Evolutionary conservation across 2,329 filamentous ascomycete species (phyloP).

Genomic region (Fusarium sororula): DNA sequence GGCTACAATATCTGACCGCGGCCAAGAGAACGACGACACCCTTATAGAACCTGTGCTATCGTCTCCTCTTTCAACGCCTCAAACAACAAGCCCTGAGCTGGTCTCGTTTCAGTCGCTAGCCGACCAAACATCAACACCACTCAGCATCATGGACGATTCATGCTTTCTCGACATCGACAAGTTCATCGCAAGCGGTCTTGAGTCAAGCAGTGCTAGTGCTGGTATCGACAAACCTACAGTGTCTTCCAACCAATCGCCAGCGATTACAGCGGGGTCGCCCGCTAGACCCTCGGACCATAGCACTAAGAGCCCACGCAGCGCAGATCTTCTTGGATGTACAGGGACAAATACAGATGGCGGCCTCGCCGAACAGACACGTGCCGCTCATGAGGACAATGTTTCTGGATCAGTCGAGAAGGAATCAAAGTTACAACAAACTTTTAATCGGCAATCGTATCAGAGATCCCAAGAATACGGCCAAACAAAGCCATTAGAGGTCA

Average conservation of each 20-base stretch:
- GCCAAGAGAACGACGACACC: slow-evolving; percentile 34
- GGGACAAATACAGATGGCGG: slow-evolving; percentile 23
- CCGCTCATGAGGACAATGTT: slow-evolving; percentile 19
- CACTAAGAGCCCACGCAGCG: slow-evolving; percentile 16
- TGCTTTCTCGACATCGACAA: slow-evolving; percentile 24
- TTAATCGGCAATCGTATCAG: not conserved
- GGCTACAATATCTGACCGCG: not conserved
- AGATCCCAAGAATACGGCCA: not conserved
- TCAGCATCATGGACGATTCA: slow-evolving; percentile 44
- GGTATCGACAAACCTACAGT: slow-evolving; percentile 30
- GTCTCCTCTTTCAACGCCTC: slow-evolving; percentile 38
- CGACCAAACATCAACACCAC: slow-evolving; percentile 43
- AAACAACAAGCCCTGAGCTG: slow-evolving; percentile 42
- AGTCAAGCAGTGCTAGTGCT: slow-evolving; percentile 23
- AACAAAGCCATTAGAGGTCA: not conserved
- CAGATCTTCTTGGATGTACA: slow-evolving; percentile 27
- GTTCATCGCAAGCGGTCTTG: slow-evolving; percentile 16
- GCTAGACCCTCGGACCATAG: slow-evolving; percentile 17
- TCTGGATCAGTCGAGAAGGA: slow-evolving; percentile 7
- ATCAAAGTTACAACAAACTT: not conserved
- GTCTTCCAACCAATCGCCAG: slow-evolving; percentile 28
- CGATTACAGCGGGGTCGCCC: slow-evolving; percentile 17
- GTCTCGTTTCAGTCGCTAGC: slow-evolving; percentile 43
- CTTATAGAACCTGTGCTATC: slow-evolving; percentile 31
- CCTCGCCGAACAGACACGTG: slow-evolving; percentile 28